phyloP scores from a whole-genome alignment of 2,329 filamentous ascomycete genomes.

The Coniochaeta hoffmannii region DNA sequence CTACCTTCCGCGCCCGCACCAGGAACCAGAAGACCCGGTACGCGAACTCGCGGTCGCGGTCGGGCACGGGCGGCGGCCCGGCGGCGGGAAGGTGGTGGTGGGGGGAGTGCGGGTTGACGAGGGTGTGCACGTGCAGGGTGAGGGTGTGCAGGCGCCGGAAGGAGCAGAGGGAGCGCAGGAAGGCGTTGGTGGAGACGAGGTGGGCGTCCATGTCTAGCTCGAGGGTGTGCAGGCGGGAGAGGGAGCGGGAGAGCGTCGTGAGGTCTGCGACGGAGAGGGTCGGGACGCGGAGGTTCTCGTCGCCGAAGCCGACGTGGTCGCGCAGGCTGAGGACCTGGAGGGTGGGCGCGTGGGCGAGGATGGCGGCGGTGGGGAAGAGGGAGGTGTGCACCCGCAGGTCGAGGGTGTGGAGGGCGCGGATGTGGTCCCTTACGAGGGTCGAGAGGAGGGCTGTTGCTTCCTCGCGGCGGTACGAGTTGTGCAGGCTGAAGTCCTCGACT shows the following conservation, averaged over 20 bases:
- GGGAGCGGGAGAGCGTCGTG: constrained; percentile 19
- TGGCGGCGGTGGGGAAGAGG: constrained; percentile 30
- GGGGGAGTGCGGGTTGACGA: constrained; percentile 19
- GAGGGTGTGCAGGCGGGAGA: constrained; percentile 28
- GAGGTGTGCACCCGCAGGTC: constrained; percentile 33
- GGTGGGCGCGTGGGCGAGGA: constrained; percentile 28
- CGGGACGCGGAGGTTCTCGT: constrained; percentile 33
- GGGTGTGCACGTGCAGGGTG: constrained; percentile 37
- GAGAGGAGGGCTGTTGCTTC: constrained; percentile 33
- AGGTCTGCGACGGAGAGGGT: constrained; percentile 29
- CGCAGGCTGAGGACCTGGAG: constrained; percentile 32
- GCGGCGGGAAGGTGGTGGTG: constrained; percentile 18
- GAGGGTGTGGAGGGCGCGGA: constrained; percentile 28
- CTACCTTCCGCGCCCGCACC: constrained; percentile 10
- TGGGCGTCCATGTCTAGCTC: constrained; percentile 40
- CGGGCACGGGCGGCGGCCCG: not conserved
- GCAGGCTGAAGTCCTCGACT: constrained; percentile 37
- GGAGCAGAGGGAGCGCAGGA: constrained; percentile 28
- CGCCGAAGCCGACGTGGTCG: constrained; percentile 37
- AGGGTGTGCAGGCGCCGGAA: constrained; percentile 33
- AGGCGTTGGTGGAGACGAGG: constrained; percentile 22
- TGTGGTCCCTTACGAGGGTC: constrained; percentile 27
- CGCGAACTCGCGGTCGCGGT: constrained; percentile 13
- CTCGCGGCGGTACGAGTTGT: constrained; percentile 26
- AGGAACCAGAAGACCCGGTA: constrained; percentile 25